A percentile compares a stretch with the other conserved stretches of the same genome.
Conservation (phyloP, 768 basidiomycete species). For the Boletus subcaerulescens region DNA sequence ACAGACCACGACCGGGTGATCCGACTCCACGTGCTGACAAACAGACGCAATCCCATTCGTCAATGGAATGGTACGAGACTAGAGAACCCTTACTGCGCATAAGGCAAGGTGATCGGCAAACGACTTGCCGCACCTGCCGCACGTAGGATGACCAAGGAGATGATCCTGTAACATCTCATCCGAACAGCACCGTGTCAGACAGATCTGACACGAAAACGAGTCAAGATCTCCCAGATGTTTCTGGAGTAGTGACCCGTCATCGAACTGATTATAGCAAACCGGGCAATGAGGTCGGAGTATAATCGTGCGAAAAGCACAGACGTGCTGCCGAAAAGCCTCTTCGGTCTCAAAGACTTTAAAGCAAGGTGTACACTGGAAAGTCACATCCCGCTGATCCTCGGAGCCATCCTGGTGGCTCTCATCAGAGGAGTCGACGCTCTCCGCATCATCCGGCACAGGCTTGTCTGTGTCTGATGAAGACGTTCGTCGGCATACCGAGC, state of each 20-base stretch:
- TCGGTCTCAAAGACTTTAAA: constrained; percentile 11
- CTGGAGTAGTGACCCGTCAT: constrained; percentile 14
- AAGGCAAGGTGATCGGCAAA: constrained; percentile 22
- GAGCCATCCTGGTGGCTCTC: not conserved
- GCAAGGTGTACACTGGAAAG: constrained; percentile 17
- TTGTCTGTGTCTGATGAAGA: not conserved
- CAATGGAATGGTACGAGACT: not conserved
- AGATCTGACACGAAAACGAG: constrained; percentile 20
- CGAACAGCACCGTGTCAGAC: constrained; percentile 21
- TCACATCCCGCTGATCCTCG: not conserved
- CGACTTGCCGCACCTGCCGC: constrained; percentile 17
- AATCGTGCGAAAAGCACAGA: constrained; percentile 10
- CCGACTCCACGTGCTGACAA: constrained; percentile 21
- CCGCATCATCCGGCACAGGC: not conserved
- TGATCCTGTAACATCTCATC: constrained; percentile 27
- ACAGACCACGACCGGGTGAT: constrained; percentile 26
- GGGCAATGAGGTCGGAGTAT: constrained; percentile 18
- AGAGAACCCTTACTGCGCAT: constrained; percentile 16
- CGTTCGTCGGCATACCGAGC: constrained; percentile 8
- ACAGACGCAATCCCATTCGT: not conserved
- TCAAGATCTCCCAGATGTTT: constrained; percentile 15
- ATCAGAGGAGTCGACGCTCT: not conserved
- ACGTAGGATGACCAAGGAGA: constrained; percentile 21
- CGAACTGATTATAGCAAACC: constrained; percentile 23
- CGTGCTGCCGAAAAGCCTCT: constrained; percentile 9